Evolutionary conservation across 1,139 yeast genomes (phyloP), one percentile per base, ranked within the genome.

Genomic region (Saccharomyces hybrid): DNA sequence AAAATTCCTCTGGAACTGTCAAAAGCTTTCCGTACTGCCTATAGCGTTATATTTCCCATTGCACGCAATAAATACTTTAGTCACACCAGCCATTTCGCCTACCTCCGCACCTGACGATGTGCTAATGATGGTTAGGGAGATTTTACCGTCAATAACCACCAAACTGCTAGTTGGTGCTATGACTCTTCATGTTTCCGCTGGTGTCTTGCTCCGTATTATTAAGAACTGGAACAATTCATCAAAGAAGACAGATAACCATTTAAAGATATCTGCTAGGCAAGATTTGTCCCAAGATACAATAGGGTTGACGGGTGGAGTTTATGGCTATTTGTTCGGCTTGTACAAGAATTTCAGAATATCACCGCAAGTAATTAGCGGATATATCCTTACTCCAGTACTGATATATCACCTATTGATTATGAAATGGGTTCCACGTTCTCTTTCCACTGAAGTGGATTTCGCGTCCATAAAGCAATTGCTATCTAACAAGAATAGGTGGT

Each of bases 341-440:
- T 59, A 57, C 29, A 59, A 57, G 41, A 56, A 51, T 6, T 57
- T 62, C 29, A 48, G 48, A 3, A 51, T 55, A 19, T 55, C 63
- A 16, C 67, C 68, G 3, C 62, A 60, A 19, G 59, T 57, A 2
- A n/a, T 61, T 11, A 57, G 64, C 6, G 68, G 68, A 8, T 63
- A 61, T 42, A 47, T 62, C 8, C 53, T 63, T 19, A 54, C 55
- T 9, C 64, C 64, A 4, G 51, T 59, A n/a, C 23, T 64, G n/a
- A 46, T 57, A n/a, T 61, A 59, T 51, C 68, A 64, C 52, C 29
- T 60, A 32, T 38, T 54, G 14, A 52, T 63, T n/a, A 63, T 64
- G 67, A 60, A 60, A 46, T 52, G 55, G 51, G 38, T 59, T 8
- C 64, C 66, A 14, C 50, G 54, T 42, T 52, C 54, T n/a, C 32